These are phyloP conservation scores for Heliophila coronopifolia DNA, from an alignment of 441 rosid genomes.

Conservation along the genomic window DNA sequence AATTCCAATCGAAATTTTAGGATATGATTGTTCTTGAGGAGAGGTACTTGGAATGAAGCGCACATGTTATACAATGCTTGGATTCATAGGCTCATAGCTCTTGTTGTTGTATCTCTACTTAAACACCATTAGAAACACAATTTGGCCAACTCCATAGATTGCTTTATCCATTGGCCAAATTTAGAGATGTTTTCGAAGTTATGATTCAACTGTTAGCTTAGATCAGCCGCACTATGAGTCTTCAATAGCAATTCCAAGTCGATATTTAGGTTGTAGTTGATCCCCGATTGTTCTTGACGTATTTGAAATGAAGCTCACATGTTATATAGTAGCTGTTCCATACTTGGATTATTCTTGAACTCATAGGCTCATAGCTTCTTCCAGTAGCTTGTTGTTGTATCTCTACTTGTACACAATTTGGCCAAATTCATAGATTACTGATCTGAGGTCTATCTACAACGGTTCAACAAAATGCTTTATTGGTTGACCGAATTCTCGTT, in stretches of 20 bases:
- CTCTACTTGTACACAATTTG: not conserved
- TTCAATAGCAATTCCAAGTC: no score
- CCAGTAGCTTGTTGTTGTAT: not conserved
- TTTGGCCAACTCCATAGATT: no score
- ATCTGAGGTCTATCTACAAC: not conserved
- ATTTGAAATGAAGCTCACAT: not conserved
- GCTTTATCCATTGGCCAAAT: no score
- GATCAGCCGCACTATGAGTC: no score
- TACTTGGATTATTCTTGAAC: not conserved
- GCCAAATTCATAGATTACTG: not conserved
- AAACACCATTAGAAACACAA: no score
- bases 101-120: no score
- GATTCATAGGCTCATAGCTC: no score
- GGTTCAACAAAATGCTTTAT: not conserved
- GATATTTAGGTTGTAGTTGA: conserved; percentile 1
- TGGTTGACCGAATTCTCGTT: not conserved
- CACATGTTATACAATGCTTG: no score
- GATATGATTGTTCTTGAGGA: no score
- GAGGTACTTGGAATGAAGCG: no score
- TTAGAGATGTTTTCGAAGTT: no score
- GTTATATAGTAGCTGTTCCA: not conserved
- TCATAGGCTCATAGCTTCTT: not conserved
- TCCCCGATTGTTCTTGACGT: not conserved
- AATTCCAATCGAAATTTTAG: not conserved
- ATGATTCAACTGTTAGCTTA: no score